Base-by-base conservation (phyloP, 495 filamentous ascomycete genomes). In the Penicillium salamii region DNA sequence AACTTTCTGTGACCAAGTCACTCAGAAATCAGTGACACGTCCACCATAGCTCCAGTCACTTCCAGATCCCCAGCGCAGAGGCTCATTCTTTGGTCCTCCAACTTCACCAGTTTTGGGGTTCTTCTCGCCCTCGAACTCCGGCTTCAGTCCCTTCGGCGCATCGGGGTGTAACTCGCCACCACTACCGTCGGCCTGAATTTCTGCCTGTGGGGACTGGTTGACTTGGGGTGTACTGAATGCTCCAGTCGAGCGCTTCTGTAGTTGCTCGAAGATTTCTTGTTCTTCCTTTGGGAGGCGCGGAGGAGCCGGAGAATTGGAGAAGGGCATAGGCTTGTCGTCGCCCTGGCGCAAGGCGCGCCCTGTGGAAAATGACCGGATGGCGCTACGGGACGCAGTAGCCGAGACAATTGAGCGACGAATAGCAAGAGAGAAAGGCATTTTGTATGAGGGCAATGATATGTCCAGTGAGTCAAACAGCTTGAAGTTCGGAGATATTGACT, bases 21-120 rank as follows among this genome's bases (percentile, higher is more conserved):
- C 42, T 58, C 49, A 98, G 64, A 98, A 98, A 72, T 97, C 93
- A 15, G 93, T 97, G 19, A 93, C 92, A 46, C 93, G 75, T 31
- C 93, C 93, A 71, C 96, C 96, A 68, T 87, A 98, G 59, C 90
- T 97, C 84, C 91, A 98, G 71, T 98, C 93, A 1, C 89, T 87
- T 3, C 57, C 66, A 20, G 72, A 64, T 0, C 91, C 90, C 91
- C 91, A 96, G 45, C 91, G 77, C 57, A 97, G 55, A 35, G 93
- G 93, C 70, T 98, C 93, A 67, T 97, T 98, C 81, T 97, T 98
- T 14, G 93, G 93, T 12, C 93, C 93, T 5, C 91, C 93, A 35
- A 95, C 78, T 73, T 97, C 93, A n/a, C 95, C 95, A 2, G 93
- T 98, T 74, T 87, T 87, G 2, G 93, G 93, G 62, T 98, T 97